Conservation (phyloP, 306 rosid species). For the Fagus crenata region DNA sequence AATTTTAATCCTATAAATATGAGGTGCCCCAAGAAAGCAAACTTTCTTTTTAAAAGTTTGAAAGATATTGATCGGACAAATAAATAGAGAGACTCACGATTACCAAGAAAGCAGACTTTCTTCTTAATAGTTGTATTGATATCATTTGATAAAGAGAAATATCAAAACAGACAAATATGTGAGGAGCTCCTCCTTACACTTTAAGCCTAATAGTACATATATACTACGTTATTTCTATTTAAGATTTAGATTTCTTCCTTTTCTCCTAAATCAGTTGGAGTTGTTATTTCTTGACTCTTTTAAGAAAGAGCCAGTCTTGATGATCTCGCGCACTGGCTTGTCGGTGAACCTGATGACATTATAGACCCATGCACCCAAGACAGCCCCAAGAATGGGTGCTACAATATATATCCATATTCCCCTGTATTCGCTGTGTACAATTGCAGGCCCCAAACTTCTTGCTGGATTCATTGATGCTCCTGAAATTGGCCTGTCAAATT, state of each 20-base stretch:
- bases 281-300: slow-evolving; percentile 17
- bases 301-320: slow-evolving; percentile 60
- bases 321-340: slow-evolving; percentile 67
- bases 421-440: slow-evolving; percentile 43
- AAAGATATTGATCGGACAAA: no score
- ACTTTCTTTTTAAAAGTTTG: no score
- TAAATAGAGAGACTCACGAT: no score
- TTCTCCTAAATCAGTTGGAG: slow-evolving; percentile 7
- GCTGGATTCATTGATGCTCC: slow-evolving; percentile 97
- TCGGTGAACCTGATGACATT: slow-evolving; percentile 57
- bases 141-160: no score
- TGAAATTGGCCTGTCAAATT: slow-evolving; percentile 54
- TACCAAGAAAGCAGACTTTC: no score
- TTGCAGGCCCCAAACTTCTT: slow-evolving; percentile 81
- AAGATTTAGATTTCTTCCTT: no score
- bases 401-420: slow-evolving; percentile 68
- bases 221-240: no score
- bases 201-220: background rate
- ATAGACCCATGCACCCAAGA: slow-evolving; percentile 62
- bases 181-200: background rate
- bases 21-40: no score
- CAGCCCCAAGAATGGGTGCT: slow-evolving; percentile 58
- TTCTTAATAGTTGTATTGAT: no score
- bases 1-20: no score
- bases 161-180: background rate